Percentiles rank a stretch among this genome's conserved stretches.
Evolutionary conservation across 352 stramenopile species (phyloP).

Genomic region (Globisporangium carolinianum): DNA sequence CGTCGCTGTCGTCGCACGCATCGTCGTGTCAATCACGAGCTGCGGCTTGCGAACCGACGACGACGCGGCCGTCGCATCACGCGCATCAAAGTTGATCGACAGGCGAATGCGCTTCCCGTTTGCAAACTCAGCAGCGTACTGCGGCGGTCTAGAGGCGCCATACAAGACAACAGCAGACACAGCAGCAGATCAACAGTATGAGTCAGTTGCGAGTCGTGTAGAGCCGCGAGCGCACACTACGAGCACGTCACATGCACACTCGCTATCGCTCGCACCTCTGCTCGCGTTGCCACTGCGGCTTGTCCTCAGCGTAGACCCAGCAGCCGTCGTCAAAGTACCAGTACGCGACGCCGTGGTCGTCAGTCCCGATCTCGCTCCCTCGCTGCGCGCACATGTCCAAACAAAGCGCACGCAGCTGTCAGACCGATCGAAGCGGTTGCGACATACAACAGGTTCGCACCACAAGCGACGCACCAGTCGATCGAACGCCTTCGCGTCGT

Average conservation of each 20-base stretch:
- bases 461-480: constrained; percentile 34
- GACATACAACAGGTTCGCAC: no score
- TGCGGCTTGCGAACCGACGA: neutral
- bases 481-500: constrained; percentile 47
- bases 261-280: constrained; percentile 7
- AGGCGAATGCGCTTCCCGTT: constrained; percentile 69
- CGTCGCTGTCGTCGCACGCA: neutral
- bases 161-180: neutral
- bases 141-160: constrained; percentile 19
- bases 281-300: constrained; percentile 49
- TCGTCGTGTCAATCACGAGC: neutral
- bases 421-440: no score
- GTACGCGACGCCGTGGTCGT: constrained; percentile 70
- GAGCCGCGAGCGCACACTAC: neutral
- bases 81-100: constrained; percentile 62
- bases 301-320: constrained; percentile 82
- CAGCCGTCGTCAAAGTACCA: constrained; percentile 85
- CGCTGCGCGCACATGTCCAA: constrained; percentile 24
- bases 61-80: no score
- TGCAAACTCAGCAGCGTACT: constrained; percentile 66
- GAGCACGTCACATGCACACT: neutral
- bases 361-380: constrained; percentile 55
- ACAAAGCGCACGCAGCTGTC: no score
- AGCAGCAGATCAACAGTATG: neutral
- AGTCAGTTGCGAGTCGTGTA: neutral